Conservation (phyloP, 2,329 filamentous ascomycete genomes). For the Coniochaeta sp. region DNA sequence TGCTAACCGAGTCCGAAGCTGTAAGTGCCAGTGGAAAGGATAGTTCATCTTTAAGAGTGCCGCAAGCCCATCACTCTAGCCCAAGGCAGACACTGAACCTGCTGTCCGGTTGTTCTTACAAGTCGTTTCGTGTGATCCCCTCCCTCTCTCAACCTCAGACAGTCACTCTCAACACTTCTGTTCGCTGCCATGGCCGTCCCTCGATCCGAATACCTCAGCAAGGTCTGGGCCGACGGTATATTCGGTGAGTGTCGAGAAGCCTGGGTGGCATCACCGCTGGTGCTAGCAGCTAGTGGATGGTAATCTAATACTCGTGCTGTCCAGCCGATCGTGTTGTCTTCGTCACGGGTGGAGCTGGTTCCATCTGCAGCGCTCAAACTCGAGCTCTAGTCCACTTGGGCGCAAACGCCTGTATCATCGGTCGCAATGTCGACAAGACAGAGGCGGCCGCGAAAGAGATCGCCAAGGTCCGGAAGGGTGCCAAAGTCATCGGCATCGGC, state of each 20-base stretch:
- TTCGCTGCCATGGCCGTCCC: constrained; percentile 57
- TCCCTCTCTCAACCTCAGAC: not conserved
- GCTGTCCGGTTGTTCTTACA: not conserved
- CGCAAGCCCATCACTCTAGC: not conserved
- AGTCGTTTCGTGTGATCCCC: not conserved
- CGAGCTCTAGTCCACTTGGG: constrained; percentile 85
- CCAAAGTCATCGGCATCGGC: constrained; percentile 82
- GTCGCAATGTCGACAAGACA: constrained; percentile 83
- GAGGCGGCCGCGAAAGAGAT: constrained; percentile 75
- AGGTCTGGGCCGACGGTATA: constrained; percentile 79
- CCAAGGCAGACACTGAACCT: not conserved
- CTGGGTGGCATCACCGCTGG: not conserved
- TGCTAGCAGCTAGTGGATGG: not conserved
- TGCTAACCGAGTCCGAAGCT: not conserved
- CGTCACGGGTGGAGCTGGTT: constrained; percentile 88
- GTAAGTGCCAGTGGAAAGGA: constrained; percentile 4
- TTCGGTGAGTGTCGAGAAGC: constrained; percentile 52
- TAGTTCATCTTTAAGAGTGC: too few relatives aligned
- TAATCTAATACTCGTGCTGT: not conserved
- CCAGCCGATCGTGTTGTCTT: constrained; percentile 83
- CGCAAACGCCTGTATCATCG: constrained; percentile 89
- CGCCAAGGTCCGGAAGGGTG: constrained; percentile 65
- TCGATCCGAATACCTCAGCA: constrained; percentile 69
- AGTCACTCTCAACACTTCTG: not conserved
- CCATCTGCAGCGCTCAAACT: constrained; percentile 91